These are phyloP conservation scores for Hibiscus syriacus DNA, from an alignment of 345 rosid species.

Conservation along the genomic window DNA sequence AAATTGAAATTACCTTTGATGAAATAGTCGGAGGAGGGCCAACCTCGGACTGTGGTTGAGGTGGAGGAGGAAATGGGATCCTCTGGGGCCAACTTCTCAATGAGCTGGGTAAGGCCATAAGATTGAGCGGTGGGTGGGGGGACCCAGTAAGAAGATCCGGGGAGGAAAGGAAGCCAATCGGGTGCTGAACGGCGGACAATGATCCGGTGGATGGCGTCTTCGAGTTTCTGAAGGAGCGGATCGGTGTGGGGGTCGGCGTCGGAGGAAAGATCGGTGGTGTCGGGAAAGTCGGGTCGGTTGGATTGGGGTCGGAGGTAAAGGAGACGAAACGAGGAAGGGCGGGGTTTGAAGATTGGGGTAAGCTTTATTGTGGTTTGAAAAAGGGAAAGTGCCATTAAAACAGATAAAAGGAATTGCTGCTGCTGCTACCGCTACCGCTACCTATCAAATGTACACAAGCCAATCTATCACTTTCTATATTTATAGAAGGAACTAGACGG, in stretches of 20 bases:
- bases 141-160: slow-evolving; percentile 94
- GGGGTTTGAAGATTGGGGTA: background rate
- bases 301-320: slow-evolving; percentile 31
- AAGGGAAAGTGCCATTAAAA: slow-evolving; percentile 11
- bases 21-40: slow-evolving; percentile 85
- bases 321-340: slow-evolving; percentile 25
- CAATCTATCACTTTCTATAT: no score
- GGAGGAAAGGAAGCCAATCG: slow-evolving; percentile 95
- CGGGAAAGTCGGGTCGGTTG: slow-evolving; percentile 25
- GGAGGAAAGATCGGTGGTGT: slow-evolving; percentile 16
- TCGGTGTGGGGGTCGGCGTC: slow-evolving; percentile 27
- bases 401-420: no score
- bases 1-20: slow-evolving; percentile 50
- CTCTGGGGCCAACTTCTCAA: slow-evolving; percentile 57
- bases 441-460: no score
- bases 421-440: no score
- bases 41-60: slow-evolving; percentile 49
- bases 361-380: background rate
- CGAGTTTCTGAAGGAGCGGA: slow-evolving; percentile 63
- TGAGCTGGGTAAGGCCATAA: slow-evolving; percentile 60
- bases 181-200: slow-evolving; percentile 89
- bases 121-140: slow-evolving; percentile 60
- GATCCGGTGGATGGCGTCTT: slow-evolving; percentile 86
- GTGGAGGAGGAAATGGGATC: slow-evolving; percentile 29
- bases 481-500: no score